Percentiles rank a stretch among this genome's conserved stretches.
phyloP scores from a whole-genome alignment of 768 basidiomycete genomes.

The Trametes meyenii region DNA sequence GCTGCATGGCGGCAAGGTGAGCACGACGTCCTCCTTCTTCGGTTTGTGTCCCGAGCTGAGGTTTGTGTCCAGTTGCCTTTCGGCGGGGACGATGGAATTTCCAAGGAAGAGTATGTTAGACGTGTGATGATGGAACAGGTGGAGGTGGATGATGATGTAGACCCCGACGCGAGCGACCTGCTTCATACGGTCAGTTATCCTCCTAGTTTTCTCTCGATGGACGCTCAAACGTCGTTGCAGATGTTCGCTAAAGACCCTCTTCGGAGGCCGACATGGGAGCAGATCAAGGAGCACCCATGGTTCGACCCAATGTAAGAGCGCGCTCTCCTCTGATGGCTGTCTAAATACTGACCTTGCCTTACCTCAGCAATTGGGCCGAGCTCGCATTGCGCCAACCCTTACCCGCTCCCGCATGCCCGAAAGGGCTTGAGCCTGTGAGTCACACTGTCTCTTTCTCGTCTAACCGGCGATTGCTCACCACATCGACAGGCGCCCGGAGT shows the following conservation, averaged over 20 bases:
- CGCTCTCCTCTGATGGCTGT: neutral
- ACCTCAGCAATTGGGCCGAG: conserved; percentile 1
- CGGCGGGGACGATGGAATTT: neutral
- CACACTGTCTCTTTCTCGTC: neutral
- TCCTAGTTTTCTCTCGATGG: neutral
- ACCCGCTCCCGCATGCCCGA: neutral
- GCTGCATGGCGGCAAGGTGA: conserved; percentile 23
- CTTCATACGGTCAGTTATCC: neutral
- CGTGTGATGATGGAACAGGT: neutral
- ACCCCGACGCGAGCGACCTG: conserved; percentile 5
- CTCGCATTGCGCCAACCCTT: neutral
- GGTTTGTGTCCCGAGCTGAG: neutral
- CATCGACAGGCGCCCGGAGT: neutral
- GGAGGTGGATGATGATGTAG: neutral
- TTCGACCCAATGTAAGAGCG: conserved; percentile 7
- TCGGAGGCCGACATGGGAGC: conserved; percentile 4
- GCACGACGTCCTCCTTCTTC: neutral
- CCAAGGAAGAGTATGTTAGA: neutral
- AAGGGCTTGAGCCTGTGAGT: neutral
- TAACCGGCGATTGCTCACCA: neutral
- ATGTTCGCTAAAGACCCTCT: conserved; percentile 6
- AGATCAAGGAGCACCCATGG: conserved; percentile 11
- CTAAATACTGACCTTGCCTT: neutral
- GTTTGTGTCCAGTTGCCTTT: neutral
- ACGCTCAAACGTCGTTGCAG: neutral